A percentile compares a stretch with the other conserved stretches of the same genome.
phyloP scores from a whole-genome alignment of 2,329 filamentous ascomycete genomes.

The Colletotrichum sp. region DNA sequence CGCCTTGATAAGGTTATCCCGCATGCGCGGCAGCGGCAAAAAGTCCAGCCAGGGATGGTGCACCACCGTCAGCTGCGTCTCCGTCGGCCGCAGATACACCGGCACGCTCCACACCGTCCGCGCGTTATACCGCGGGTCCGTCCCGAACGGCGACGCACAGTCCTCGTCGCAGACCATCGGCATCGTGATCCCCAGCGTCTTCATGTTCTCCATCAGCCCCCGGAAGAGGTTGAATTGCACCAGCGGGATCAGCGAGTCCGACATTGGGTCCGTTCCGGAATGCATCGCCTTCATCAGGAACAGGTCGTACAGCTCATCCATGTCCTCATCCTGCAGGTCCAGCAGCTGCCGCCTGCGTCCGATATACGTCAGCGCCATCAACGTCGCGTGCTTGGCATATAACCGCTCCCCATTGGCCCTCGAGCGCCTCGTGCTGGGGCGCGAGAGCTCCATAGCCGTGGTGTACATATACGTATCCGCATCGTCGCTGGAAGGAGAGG shows the following conservation, averaged over 20 bases:
- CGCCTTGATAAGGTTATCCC: conserved; percentile 34
- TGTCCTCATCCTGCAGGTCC: background rate
- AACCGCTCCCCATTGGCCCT: background rate
- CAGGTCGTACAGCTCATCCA: background rate
- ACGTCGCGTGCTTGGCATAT: background rate
- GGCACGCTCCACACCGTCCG: background rate
- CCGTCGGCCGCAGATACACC: conserved; percentile 26
- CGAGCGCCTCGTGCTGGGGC: background rate
- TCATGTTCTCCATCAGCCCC: conserved; percentile 53
- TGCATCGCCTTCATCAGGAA: background rate
- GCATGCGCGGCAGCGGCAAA: conserved; percentile 35
- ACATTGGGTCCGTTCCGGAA: background rate
- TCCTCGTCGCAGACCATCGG: conserved; percentile 18
- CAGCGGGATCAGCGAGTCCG: conserved; percentile 3
- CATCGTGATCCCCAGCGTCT: conserved; percentile 4
- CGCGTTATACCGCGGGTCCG: background rate
- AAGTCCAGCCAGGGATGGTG: conserved; percentile 43
- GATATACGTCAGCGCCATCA: background rate
- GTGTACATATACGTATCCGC: background rate
- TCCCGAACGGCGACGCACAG: conserved; percentile 20
- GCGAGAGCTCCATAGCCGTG: background rate
- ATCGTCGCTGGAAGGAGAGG: background rate
- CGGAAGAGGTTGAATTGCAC: conserved; percentile 54
- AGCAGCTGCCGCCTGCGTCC: background rate
- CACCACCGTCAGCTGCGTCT: conserved; percentile 28